phyloP scores from a whole-genome alignment of 306 rosid species.

The Ormosia semicastrata region DNA sequence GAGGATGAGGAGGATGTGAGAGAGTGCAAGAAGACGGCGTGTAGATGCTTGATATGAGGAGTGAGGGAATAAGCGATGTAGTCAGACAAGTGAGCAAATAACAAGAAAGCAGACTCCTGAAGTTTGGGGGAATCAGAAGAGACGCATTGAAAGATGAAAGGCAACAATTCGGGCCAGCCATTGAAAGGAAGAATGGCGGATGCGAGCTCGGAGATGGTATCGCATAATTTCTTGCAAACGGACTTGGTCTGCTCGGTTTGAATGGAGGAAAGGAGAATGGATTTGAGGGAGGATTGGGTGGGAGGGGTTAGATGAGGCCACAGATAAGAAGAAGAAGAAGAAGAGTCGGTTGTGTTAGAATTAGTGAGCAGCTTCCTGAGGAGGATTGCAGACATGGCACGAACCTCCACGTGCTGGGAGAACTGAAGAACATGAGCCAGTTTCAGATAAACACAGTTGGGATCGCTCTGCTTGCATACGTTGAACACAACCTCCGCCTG shows the following conservation, averaged over 20 bases:
- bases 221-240: slow-evolving; percentile 78
- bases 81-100: slow-evolving; percentile 90
- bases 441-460: slow-evolving; percentile 68
- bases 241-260: slow-evolving; percentile 74
- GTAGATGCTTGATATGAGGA: slow-evolving; percentile 81
- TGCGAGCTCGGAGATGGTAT: slow-evolving; percentile 95
- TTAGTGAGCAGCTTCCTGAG: slow-evolving; percentile 85
- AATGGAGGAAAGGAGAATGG: slow-evolving; percentile 69
- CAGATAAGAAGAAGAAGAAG: slow-evolving; percentile 77
- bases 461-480: slow-evolving; percentile 92
- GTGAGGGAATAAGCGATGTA: slow-evolving; percentile 79
- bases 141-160: slow-evolving; percentile 89
- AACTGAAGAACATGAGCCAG: slow-evolving; percentile 84
- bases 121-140: slow-evolving; percentile 78
- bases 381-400: slow-evolving; percentile 95
- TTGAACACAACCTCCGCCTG: slow-evolving; percentile 87
- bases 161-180: slow-evolving; percentile 86
- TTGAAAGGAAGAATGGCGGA: slow-evolving; percentile 81
- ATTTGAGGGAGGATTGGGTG: slow-evolving; percentile 73
- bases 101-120: slow-evolving; percentile 81
- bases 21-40: slow-evolving; percentile 74
- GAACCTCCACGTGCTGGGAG: slow-evolving; percentile 67
- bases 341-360: slow-evolving; percentile 51
- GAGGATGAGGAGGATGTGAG: slow-evolving; percentile 46
- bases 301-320: slow-evolving; percentile 74